These are phyloP conservation scores for Neospora caninum DNA, from an alignment of 169 alveolate genomes.

Conservation along the genomic window DNA sequence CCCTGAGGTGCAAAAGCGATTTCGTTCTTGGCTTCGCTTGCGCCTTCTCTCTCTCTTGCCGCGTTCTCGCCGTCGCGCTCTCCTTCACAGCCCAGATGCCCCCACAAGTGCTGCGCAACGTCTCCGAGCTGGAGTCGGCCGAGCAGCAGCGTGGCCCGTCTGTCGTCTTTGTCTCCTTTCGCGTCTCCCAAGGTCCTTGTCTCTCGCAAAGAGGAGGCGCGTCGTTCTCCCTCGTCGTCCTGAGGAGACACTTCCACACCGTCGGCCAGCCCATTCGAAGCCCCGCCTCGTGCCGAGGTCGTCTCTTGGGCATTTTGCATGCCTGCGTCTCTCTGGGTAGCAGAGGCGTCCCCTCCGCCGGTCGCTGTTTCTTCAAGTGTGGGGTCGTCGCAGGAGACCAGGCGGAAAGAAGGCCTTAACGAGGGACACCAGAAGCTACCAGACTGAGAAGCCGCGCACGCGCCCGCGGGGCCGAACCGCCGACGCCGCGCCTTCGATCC, in stretches of 20 bases:
- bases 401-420: background rate
- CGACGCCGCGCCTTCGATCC: background rate
- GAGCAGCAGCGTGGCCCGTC: background rate
- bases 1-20: background rate
- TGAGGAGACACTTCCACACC: background rate
- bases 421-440: slow-evolving; percentile 9
- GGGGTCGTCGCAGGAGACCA: slow-evolving; percentile 8
- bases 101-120: background rate
- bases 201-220: no score
- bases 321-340: background rate
- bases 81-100: background rate
- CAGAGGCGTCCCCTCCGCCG: background rate
- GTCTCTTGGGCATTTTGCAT: background rate
- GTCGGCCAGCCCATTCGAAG: no score
- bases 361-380: background rate
- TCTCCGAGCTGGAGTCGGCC: background rate
- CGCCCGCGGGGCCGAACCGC: background rate
- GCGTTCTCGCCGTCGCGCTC: background rate
- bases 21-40: background rate
- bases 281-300: no score
- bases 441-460: background rate
- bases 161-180: background rate
- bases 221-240: no score
- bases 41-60: background rate
- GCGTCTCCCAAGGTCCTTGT: background rate